phyloP scores from a whole-genome alignment of 2,329 filamentous ascomycete species.

The Nigrospora oryzae region DNA sequence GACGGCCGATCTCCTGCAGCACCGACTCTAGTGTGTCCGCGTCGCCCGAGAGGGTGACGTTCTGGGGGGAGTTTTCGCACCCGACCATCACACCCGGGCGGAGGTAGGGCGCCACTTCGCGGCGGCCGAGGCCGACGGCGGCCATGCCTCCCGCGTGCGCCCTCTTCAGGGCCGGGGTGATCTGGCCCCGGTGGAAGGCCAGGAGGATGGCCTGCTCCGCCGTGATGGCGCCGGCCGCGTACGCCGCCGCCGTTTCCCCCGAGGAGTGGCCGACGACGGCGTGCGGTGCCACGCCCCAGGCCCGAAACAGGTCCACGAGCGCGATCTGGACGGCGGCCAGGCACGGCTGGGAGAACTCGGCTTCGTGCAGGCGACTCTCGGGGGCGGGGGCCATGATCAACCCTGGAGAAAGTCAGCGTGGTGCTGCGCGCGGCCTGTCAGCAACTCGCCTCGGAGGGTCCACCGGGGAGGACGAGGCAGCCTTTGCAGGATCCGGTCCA shows the following conservation, averaged over 20 bases:
- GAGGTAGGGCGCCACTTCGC: too few relatives aligned
- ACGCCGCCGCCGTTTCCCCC: neutral
- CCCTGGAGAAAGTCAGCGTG: neutral
- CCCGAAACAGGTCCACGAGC: neutral
- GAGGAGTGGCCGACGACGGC: neutral
- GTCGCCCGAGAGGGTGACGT: neutral
- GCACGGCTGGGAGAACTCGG: slow-evolving; percentile 22
- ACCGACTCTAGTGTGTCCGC: slow-evolving; percentile 8
- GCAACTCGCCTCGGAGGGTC: neutral
- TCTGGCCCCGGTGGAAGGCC: slow-evolving; percentile 12
- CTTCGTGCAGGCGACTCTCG: slow-evolving; percentile 8
- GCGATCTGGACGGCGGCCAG: slow-evolving; percentile 15
- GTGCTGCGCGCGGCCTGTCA: neutral
- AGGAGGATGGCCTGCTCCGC: slow-evolving; percentile 11
- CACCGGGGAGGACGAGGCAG: neutral
- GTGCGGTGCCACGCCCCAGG: neutral
- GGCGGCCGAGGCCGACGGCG: neutral
- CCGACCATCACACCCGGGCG: neutral
- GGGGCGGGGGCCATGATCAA: neutral
- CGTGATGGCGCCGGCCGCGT: neutral
- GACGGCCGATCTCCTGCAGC: slow-evolving; percentile 1
- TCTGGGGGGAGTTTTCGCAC: neutral
- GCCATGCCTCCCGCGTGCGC: neutral
- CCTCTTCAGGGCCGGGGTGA: neutral
- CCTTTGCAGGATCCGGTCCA: neutral